These are phyloP conservation scores for Claviceps capensis DNA, from an alignment of 2,329 filamentous ascomycete genomes.

Conservation along the genomic window DNA sequence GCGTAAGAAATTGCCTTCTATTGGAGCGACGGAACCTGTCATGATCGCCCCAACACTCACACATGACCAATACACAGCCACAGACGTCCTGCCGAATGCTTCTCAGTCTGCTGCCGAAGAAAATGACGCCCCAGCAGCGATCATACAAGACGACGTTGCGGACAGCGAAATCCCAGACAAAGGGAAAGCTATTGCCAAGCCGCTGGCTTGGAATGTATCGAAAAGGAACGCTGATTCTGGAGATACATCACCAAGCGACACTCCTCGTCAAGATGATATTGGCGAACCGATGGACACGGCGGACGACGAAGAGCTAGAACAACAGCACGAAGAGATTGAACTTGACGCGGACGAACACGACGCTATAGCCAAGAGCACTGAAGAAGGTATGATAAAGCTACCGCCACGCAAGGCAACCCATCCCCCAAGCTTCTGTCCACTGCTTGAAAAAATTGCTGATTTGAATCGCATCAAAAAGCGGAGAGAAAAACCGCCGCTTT, in stretches of 20 bases:
- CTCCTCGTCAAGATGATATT: conserved; percentile 16
- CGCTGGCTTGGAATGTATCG: conserved; percentile 27
- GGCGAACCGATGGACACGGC: conserved; percentile 21
- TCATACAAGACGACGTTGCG: conserved; percentile 12
- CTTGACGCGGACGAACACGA: conserved; percentile 37
- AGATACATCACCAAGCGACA: neutral
- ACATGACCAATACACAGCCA: conserved; percentile 23
- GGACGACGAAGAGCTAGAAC: conserved; percentile 27
- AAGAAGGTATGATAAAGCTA: conserved; percentile 45
- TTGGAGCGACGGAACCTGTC: conserved; percentile 26
- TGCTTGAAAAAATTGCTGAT: conserved; percentile 10
- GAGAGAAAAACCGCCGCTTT: conserved; percentile 68
- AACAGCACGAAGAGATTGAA: conserved; percentile 39
- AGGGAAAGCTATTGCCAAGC: conserved; percentile 23
- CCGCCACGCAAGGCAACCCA: neutral
- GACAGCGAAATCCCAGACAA: conserved; percentile 17
- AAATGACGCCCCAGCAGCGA: conserved; percentile 20
- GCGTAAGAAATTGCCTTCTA: conserved; percentile 40
- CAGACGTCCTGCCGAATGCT: conserved; percentile 22
- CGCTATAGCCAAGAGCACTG: conserved; percentile 44
- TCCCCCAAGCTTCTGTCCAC: neutral
- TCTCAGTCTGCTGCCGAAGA: conserved; percentile 33
- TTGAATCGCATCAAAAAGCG: conserved; percentile 37
- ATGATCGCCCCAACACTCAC: conserved; percentile 17
- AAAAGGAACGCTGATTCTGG: conserved; percentile 20